These are phyloP conservation scores for Penicillium silybi DNA, from an alignment of 495 filamentous ascomycete species.

Conservation along the genomic window DNA sequence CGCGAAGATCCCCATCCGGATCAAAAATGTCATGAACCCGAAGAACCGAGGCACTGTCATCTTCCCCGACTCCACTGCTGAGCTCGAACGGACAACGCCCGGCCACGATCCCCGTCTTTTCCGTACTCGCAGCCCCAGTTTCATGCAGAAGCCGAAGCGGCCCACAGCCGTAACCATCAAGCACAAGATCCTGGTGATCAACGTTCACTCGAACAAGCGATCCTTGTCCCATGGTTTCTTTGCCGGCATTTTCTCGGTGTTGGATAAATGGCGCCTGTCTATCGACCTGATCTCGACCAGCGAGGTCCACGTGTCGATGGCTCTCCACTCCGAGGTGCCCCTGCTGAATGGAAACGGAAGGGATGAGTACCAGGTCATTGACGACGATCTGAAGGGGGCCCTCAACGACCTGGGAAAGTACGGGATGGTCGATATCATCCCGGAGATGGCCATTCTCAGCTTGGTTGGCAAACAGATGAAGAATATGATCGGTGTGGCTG, in stretches of 20 bases:
- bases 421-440: conserved; percentile 79
- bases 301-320: conserved; percentile 95
- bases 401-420: conserved; percentile 67
- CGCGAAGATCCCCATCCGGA: conserved; percentile 87
- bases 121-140: conserved; percentile 46
- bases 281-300: conserved; percentile 92
- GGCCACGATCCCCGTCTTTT: conserved; percentile 45
- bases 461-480: conserved; percentile 93
- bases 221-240: conserved; percentile 88
- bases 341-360: conserved; percentile 52
- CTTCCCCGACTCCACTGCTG: conserved; percentile 49
- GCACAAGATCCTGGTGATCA: conserved; percentile 85
- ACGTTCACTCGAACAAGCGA: conserved; percentile 90
- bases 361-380: conserved; percentile 61
- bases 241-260: conserved; percentile 79
- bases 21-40: conserved; percentile 98
- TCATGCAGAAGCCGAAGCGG: conserved; percentile 53
- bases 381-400: conserved; percentile 61
- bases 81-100: conserved; percentile 43
- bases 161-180: conserved; percentile 97
- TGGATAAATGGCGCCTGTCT: conserved; percentile 73
- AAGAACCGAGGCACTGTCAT: conserved; percentile 84
- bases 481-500: conserved; percentile 87
- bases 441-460: conserved; percentile 86
- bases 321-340: conserved; percentile 67